These are phyloP conservation scores for Pharnaceum exiguum DNA, from an alignment of 148 eudicot genomes.

Conservation along the genomic window DNA sequence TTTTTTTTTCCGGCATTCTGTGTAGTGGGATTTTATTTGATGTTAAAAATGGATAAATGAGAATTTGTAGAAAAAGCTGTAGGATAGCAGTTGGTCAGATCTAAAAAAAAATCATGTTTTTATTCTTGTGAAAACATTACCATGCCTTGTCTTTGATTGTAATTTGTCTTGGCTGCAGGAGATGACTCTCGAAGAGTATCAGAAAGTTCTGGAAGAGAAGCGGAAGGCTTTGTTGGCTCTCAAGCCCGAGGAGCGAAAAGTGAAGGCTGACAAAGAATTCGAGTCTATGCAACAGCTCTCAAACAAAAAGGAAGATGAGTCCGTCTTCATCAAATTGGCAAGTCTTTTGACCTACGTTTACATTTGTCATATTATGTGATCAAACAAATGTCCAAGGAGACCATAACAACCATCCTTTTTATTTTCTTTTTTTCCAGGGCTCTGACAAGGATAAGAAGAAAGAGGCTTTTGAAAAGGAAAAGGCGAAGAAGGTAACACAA, in stretches of 20 bases:
- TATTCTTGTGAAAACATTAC: background rate
- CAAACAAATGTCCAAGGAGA: background rate
- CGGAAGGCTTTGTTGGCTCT: slow-evolving; percentile 62
- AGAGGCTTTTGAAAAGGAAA: slow-evolving; percentile 77
- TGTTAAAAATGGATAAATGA: no score
- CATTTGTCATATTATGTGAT: background rate
- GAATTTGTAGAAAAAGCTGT: no score
- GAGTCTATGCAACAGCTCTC: slow-evolving; percentile 77
- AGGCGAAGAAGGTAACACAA: slow-evolving; percentile 66
- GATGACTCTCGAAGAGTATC: slow-evolving; percentile 91
- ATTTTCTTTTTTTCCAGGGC: slow-evolving; percentile 36
- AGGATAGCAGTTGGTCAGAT: no score
- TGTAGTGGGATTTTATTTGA: no score
- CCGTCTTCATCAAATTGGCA: slow-evolving; percentile 73
- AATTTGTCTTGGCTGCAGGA: slow-evolving; percentile 32
- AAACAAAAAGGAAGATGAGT: slow-evolving; percentile 63
- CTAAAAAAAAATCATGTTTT: background rate
- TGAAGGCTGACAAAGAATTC: slow-evolving; percentile 60
- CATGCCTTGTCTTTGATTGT: background rate
- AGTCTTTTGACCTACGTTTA: background rate
- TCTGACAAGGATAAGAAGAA: slow-evolving; percentile 77
- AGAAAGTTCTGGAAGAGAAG: slow-evolving; percentile 82
- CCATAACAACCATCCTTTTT: background rate
- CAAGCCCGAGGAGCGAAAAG: slow-evolving; percentile 75
- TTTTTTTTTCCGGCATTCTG: no score